Percentiles rank a stretch among this genome's conserved stretches.
phyloP scores from a whole-genome alignment of 139 green algal genomes.

The Asterochloris sp. region DNA sequence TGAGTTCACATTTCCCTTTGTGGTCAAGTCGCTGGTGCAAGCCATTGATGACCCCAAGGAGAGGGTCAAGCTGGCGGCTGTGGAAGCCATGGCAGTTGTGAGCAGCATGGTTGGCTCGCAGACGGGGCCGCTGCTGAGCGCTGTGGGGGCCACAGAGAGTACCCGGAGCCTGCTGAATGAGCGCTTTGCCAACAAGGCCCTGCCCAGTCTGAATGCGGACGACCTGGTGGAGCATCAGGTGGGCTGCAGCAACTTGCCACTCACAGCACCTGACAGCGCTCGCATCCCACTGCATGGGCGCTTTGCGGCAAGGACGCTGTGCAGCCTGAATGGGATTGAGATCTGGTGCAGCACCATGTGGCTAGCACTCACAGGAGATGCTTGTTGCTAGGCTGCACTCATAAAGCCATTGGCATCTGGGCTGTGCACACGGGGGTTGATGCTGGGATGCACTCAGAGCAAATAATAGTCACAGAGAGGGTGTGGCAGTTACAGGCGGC shows the following conservation, averaged over 20 bases:
- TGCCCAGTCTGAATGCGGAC: constrained; percentile 35
- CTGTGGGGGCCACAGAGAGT: constrained; percentile 26
- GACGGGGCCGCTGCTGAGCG: constrained; percentile 32
- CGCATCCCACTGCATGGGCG: no score
- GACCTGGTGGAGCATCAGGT: constrained; percentile 44
- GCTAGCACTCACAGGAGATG: no score
- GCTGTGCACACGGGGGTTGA: no score
- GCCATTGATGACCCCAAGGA: constrained; percentile 34
- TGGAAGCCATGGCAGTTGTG: constrained; percentile 57
- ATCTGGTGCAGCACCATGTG: no score
- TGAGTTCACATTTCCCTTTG: constrained; percentile 14
- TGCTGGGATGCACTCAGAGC: no score
- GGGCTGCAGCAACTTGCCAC: background rate
- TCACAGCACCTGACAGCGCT: no score
- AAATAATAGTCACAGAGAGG: no score
- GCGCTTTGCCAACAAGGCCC: constrained; percentile 19
- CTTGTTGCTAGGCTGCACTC: no score
- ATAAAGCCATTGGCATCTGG: no score
- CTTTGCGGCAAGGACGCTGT: no score
- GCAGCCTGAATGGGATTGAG: no score
- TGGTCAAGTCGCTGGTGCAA: constrained; percentile 24
- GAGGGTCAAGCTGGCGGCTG: constrained; percentile 36
- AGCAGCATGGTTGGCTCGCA: constrained; percentile 24
- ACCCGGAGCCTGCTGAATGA: constrained; percentile 29
- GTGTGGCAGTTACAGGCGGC: no score